phyloP scores from a whole-genome alignment of 805 yeast species.

The Candida taoyuanica region DNA sequence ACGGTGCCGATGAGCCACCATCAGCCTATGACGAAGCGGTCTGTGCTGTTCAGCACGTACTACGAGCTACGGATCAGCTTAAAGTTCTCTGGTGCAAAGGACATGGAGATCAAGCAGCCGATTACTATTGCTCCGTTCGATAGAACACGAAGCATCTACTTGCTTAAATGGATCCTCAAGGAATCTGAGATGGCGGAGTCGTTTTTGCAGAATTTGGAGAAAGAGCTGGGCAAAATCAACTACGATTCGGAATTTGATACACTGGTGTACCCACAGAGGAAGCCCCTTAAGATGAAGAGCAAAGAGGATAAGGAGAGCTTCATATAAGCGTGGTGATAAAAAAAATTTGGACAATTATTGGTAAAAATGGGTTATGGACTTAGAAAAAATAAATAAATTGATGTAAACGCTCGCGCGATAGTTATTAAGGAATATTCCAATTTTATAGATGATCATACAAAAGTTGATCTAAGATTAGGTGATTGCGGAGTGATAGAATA shows the following conservation, averaged over 20 bases:
- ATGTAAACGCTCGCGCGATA: no score
- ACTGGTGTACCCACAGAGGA: conserved; percentile 32
- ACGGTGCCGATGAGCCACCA: conserved; percentile 36
- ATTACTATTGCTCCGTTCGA: conserved; percentile 53
- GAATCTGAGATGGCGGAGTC: conserved; percentile 45
- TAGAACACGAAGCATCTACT: conserved; percentile 40
- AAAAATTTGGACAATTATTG: no score
- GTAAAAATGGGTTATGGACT: no score
- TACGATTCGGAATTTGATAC: conserved; percentile 28
- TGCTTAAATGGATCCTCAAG: conserved; percentile 48
- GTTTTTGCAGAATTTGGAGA: conserved; percentile 19
- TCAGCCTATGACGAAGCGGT: conserved; percentile 46
- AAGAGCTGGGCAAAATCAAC: conserved; percentile 32
- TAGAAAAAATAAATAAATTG: no score
- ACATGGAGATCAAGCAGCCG: conserved; percentile 46
- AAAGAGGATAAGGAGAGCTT: conserved; percentile 24
- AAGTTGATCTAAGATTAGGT: no score
- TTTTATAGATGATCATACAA: no score
- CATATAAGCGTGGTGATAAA: no score
- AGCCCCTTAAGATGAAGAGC: conserved; percentile 16
- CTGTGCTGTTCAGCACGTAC: conserved; percentile 45
- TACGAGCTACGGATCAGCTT: conserved; percentile 41
- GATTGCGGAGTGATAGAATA: no score
- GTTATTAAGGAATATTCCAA: no score
- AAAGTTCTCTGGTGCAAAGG: conserved; percentile 49